Base-by-base conservation (phyloP, 1,139 yeast species). In the Yamadazyma siamensis region DNA sequence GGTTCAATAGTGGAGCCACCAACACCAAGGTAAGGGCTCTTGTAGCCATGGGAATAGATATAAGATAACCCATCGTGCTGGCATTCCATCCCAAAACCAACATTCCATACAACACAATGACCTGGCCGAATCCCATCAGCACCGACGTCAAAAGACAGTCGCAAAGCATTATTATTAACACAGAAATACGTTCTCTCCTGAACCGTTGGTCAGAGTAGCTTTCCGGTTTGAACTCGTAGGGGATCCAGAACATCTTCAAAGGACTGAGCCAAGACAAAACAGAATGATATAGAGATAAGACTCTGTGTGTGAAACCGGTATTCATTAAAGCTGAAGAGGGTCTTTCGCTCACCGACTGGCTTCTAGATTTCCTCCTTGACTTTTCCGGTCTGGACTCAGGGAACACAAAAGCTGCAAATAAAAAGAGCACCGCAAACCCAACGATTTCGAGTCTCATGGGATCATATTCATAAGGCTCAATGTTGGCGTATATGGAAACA, bases 11-110 rank as follows among this genome's bases (percentile, higher is more conserved):
- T 3, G 72, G 71, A 4, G 65, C 50, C 3, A 64, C 6, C 5
- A 61, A 40, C 4, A 64, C 46, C 37, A 65, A 50, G 1, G 49
- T 48, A 4, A 59, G 13, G 1, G 67, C 65, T 30, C 56, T 46
- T 5, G 71, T 48, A 1, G 74, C 43, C 29, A 86, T 81, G 1
- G 70, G 41, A 1, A 71, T 35, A 0, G 89, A 75, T 34, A 83
- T 52, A 36, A 75, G 65, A 38, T 71, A 66, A 4, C 89, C 86
- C 21, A 80, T 54, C 24, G 71, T 71, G 4, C 64, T 68, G 10
- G 85, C 66, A 4, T 61, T 59, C 85, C 91, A 81, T 11, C 67
- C 47, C 51, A 77, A 83, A 26, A 48, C 50, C 46, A 65, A 74
- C 21, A 80, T 73, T 1, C 81, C 74, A 46, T 75, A 84, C 21